A percentile compares a stretch with the other conserved stretches of the same genome.
phyloP scores from a whole-genome alignment of 2,329 filamentous ascomycete genomes.

The Colletotrichum australisinense region DNA sequence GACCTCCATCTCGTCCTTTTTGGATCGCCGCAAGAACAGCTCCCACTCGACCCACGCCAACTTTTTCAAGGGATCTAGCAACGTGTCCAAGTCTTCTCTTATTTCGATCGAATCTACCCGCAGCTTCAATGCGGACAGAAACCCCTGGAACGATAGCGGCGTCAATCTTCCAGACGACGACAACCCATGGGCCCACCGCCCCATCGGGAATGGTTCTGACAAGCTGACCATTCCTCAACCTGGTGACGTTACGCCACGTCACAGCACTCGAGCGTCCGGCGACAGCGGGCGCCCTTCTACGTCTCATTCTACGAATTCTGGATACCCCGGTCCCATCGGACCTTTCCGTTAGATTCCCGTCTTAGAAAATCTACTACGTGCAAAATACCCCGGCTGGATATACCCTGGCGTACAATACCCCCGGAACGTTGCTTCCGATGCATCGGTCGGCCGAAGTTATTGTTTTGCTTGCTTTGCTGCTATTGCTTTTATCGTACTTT shows the following conservation, averaged over 20 bases:
- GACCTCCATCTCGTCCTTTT: conserved; percentile 94
- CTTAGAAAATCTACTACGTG: conserved; percentile 58
- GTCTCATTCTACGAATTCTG: conserved; percentile 94
- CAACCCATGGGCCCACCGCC: conserved; percentile 71
- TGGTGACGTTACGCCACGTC: conserved; percentile 86
- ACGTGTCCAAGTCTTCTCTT: conserved; percentile 93
- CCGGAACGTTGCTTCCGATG: conserved; percentile 55
- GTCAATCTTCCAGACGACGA: conserved; percentile 95
- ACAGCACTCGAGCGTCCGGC: conserved; percentile 85
- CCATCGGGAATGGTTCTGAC: conserved; percentile 73
- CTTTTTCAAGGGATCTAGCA: conserved; percentile 92
- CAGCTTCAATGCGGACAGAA: conserved; percentile 89
- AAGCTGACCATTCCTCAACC: conserved; percentile 76
- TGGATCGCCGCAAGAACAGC: conserved; percentile 94
- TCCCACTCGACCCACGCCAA: conserved; percentile 83
- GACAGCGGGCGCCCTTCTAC: conserved; percentile 93
- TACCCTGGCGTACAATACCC: conserved; percentile 73
- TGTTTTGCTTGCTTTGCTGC: conserved; percentile 46
- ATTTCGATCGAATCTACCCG: conserved; percentile 96
- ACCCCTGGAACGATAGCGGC: conserved; percentile 98
- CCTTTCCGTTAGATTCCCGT: conserved; percentile 81
- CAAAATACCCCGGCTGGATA: conserved; percentile 73
- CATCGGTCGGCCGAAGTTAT: conserved; percentile 58
- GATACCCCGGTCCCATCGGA: conserved; percentile 93
- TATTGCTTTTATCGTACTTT: conserved; percentile 41